A percentile compares a stretch with the other conserved stretches of the same genome.
phyloP scores from a whole-genome alignment of 2,329 filamentous ascomycete species.

The Cladosporium sp. region DNA sequence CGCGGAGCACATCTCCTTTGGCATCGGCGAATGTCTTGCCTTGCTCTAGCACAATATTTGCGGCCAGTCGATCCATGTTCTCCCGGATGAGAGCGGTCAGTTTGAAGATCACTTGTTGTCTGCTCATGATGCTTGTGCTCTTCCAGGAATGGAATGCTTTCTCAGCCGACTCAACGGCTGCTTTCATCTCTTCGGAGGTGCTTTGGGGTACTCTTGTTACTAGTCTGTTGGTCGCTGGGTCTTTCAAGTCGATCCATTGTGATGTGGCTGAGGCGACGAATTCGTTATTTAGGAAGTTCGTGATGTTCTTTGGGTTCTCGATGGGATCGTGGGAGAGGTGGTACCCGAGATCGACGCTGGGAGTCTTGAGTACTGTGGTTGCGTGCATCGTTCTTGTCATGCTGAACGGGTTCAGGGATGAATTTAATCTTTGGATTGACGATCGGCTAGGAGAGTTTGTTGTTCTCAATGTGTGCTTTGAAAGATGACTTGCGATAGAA shows the following conservation, averaged over 20 bases:
- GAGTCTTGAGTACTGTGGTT: neutral
- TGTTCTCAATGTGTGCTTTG: neutral
- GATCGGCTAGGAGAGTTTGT: neutral
- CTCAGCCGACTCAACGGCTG: constrained; percentile 69
- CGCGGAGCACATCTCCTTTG: constrained; percentile 76
- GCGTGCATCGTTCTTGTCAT: neutral
- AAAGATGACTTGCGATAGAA: neutral
- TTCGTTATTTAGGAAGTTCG: constrained; percentile 77
- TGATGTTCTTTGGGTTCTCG: constrained; percentile 63
- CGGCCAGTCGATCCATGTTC: constrained; percentile 79
- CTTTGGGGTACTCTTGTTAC: constrained; percentile 79
- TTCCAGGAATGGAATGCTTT: constrained; percentile 72
- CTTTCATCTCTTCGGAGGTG: constrained; percentile 71
- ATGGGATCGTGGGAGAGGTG: constrained; percentile 70
- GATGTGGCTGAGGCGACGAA: constrained; percentile 58
- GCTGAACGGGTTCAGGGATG: neutral
- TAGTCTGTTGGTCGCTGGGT: constrained; percentile 81
- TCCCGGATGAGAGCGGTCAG: constrained; percentile 74
- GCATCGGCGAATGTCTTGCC: constrained; percentile 85
- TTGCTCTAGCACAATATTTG: constrained; percentile 82
- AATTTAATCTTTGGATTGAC: neutral
- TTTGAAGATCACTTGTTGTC: constrained; percentile 85
- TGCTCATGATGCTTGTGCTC: constrained; percentile 64
- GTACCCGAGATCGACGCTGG: constrained; percentile 45
- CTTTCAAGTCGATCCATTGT: constrained; percentile 72